Evolutionary conservation across 345 rosid genomes (phyloP).

Genomic region (Reutealis trisperma): DNA sequence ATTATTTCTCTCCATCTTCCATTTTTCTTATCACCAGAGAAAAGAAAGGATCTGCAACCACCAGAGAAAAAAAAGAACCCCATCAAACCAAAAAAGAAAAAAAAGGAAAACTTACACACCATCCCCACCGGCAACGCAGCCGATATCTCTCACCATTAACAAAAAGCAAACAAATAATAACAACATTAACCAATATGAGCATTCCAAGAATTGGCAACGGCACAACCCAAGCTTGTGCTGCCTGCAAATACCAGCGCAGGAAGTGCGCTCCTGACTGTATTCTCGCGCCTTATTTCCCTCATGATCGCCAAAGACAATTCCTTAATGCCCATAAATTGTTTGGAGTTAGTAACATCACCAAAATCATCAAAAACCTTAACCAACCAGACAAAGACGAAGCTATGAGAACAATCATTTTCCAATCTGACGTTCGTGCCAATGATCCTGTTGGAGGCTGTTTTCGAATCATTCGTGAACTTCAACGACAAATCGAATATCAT

Average conservation of each 20-base stretch:
- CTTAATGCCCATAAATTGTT: slow-evolving; percentile 91
- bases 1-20: slow-evolving; percentile 30
- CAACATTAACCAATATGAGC: slow-evolving; percentile 8
- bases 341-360: slow-evolving; percentile 87
- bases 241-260: slow-evolving; percentile 94
- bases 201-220: slow-evolving; percentile 23
- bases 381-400: slow-evolving; percentile 77
- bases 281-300: slow-evolving; percentile 97
- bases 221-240: slow-evolving; percentile 66
- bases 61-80: slow-evolving; percentile 10
- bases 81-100: not conserved
- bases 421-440: slow-evolving; percentile 79
- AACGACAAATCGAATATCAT: slow-evolving; percentile 62
- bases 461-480: slow-evolving; percentile 62
- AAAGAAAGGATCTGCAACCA: slow-evolving; percentile 16
- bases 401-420: slow-evolving; percentile 81
- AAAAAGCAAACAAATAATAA: slow-evolving; percentile 1
- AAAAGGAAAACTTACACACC: slow-evolving; percentile 15
- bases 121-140: slow-evolving; percentile 29
- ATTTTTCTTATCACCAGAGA: slow-evolving; percentile 11
- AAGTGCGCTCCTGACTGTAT: slow-evolving; percentile 92
- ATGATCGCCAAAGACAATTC: slow-evolving; percentile 77
- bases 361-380: slow-evolving; percentile 66
- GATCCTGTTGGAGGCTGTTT: slow-evolving; percentile 90
- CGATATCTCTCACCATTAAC: slow-evolving; percentile 20